Base-by-base conservation (phyloP, 2,329 filamentous ascomycete genomes). In the Aspergillaceae sp. region DNA sequence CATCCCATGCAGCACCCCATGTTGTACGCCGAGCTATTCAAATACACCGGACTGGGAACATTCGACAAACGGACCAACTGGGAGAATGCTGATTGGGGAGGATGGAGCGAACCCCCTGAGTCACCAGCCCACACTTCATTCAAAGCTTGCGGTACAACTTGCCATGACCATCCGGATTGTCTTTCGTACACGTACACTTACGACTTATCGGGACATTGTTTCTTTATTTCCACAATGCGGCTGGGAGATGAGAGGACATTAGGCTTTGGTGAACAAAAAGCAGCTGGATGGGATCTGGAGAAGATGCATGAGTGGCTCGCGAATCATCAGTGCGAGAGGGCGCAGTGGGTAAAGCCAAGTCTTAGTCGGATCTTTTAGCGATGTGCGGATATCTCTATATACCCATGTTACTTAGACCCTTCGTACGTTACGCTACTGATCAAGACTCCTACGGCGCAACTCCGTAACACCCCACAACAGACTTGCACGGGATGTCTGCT, bases 81-180 rank as follows among this genome's bases (percentile, higher is more conserved):
- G 65, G 57, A 64, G 46, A 69, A 67, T 43, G 57, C 54, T 7
- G 62, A 61, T n/a, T 66, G 59, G 57, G 58, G 60, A 27, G 57
- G 60, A 11, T 56, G 55, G 33, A 53, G 54, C 27, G 55, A 64
- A 38, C 53, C 59, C 8, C 49, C 54, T 10, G 53, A 59, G 8
- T 56, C 55, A 2, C 51, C 55, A 3, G 52, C 55, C n/a, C 60
- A 67, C 44, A 43, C 37, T 6, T 66, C 60, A 7, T 45, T 61
- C 37, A 53, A 61, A 3, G 55, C 58, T 10, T 68, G 65, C 40
- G 48, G 51, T 6, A 35, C 41, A 10, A 54, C 55, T 10, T 62
- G 59, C 43, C 56, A 61, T 34, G 46, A 54, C 4, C 48, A 54
- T 44, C 41, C 48, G 5, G 45, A 55, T 10, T 62, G 59, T 44